phyloP scores from a whole-genome alignment of 2,329 filamentous ascomycete species.

The Rhynchosporium secalis region DNA sequence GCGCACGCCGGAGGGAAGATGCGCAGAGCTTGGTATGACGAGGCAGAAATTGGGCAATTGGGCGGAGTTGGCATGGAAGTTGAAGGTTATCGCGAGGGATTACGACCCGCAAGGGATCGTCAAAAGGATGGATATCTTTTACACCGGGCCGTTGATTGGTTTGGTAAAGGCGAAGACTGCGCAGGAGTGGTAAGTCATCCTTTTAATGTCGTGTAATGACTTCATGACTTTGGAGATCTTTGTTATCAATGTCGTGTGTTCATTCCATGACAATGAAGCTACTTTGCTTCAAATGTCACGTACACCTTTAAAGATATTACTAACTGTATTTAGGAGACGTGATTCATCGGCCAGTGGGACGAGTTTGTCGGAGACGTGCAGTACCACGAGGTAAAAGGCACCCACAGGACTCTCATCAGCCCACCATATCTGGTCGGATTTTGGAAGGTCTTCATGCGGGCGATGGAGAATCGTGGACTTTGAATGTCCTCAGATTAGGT shows the following conservation, averaged over 20 bases:
- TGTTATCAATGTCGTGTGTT: no score
- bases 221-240: no score
- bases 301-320: neutral
- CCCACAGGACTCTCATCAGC: constrained; percentile 45
- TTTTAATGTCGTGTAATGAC: no score
- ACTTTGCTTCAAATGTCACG: neutral
- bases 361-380: constrained; percentile 38
- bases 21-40: constrained; percentile 40
- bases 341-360: constrained; percentile 41
- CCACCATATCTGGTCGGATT: constrained; percentile 43
- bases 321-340: constrained; percentile 16
- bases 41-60: constrained; percentile 39
- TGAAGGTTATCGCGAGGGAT: constrained; percentile 44
- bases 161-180: constrained; percentile 24
- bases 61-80: constrained; percentile 41
- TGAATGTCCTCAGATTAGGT: constrained; percentile 3
- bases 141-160: constrained; percentile 38
- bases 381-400: constrained; percentile 43
- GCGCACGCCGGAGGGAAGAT: constrained; percentile 27
- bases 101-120: constrained; percentile 47
- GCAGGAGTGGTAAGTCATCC: constrained; percentile 36
- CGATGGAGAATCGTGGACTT: constrained; percentile 28
- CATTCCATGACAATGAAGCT: neutral
- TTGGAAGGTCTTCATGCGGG: constrained; percentile 35
- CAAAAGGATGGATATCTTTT: constrained; percentile 45